Percentiles rank a stretch among this genome's conserved stretches.
These are phyloP conservation scores for Stagonosporopsis chrysanthemi DNA, from an alignment of 2,329 filamentous ascomycete genomes.

Conservation along the genomic window DNA sequence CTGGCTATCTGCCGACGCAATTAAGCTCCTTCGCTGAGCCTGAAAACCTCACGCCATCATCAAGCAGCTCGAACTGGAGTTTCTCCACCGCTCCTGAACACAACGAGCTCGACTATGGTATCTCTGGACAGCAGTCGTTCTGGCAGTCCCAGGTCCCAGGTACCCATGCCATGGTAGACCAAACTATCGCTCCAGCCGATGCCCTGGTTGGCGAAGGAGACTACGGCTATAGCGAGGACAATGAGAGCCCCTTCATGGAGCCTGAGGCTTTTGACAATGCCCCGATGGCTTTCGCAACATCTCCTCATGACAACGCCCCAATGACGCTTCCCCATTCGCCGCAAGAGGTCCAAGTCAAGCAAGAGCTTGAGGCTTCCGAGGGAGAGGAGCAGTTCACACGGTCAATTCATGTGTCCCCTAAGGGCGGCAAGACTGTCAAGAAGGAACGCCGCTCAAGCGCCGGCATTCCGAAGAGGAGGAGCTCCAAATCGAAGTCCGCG, in stretches of 20 bases:
- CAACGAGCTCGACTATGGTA: constrained; percentile 5
- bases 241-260: constrained; percentile 14
- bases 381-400: constrained; percentile 21
- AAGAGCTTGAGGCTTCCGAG: constrained; percentile 30
- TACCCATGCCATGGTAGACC: constrained; percentile 2
- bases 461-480: constrained; percentile 18
- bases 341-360: constrained; percentile 35
- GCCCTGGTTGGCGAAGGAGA: constrained; percentile 27
- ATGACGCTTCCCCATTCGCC: constrained; percentile 21
- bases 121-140: constrained; percentile 9
- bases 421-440: constrained; percentile 36
- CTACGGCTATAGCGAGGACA: constrained; percentile 7
- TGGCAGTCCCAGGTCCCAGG: constrained; percentile 11
- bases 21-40: constrained; percentile 5
- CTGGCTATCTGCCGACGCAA: constrained; percentile 14
- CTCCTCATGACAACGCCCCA: constrained; percentile 22
- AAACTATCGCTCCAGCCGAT: constrained; percentile 21
- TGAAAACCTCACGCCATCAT: constrained; percentile 7
- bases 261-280: constrained; percentile 13
- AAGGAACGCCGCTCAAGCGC: constrained; percentile 23
- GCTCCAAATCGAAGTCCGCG: constrained; percentile 16
- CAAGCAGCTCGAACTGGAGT: constrained; percentile 13
- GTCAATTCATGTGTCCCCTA: constrained; percentile 35
- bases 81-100: constrained; percentile 12
- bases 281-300: constrained; percentile 9